These are phyloP conservation scores for Didymella exigua DNA, from an alignment of 2,329 filamentous ascomycete species.

Conservation along the genomic window DNA sequence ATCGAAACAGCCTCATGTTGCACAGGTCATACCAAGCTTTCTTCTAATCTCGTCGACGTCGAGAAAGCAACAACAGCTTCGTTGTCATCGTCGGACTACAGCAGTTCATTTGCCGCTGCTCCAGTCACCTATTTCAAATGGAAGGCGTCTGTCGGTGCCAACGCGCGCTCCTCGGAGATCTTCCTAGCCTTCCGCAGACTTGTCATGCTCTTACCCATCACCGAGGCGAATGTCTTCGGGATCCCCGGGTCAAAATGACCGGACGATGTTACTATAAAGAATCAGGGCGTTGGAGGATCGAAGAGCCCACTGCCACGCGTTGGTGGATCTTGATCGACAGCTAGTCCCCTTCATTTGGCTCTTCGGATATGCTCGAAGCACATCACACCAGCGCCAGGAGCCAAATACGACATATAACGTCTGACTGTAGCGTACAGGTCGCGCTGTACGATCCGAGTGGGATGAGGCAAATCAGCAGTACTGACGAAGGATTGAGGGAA, in stretches of 20 bases:
- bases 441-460: background rate
- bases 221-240: background rate
- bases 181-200: background rate
- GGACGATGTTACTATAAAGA: background rate
- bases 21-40: background rate
- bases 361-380: slow-evolving; percentile 1
- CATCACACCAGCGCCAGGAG: slow-evolving; percentile 3
- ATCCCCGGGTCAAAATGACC: background rate
- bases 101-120: background rate
- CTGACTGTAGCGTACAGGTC: background rate
- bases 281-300: slow-evolving; percentile 2
- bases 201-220: background rate
- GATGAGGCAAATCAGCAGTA: background rate
- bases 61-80: background rate
- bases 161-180: background rate
- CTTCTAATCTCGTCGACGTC: background rate
- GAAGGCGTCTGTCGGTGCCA: background rate
- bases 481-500: background rate
- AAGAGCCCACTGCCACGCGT: slow-evolving; percentile 2
- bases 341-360: slow-evolving; percentile 9
- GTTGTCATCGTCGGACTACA: background rate
- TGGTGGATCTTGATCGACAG: slow-evolving; percentile 15
- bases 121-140: too few relatives aligned
- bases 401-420: background rate
- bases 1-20: background rate